Percentiles rank a stretch among this genome's conserved stretches.
Evolutionary conservation across 1,284 basidiomycete genomes (phyloP).

Genomic region (Ganoderma meredithae): DNA sequence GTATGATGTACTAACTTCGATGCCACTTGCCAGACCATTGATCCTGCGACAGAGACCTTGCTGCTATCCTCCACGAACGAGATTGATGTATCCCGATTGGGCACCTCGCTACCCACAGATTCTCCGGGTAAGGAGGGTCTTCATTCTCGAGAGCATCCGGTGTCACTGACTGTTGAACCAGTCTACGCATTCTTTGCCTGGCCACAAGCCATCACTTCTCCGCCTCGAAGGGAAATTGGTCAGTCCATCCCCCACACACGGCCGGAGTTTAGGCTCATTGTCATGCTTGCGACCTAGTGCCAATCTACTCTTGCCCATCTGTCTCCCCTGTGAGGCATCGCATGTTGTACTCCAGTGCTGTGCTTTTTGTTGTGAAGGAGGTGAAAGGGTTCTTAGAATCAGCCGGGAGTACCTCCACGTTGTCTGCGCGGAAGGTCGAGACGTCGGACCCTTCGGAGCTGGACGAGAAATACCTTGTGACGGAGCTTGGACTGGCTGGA

Average conservation of each 20-base stretch:
- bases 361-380: slow-evolving; percentile 60
- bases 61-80: slow-evolving; percentile 50
- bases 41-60: slow-evolving; percentile 64
- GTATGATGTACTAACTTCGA: not conserved
- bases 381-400: slow-evolving; percentile 60
- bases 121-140: slow-evolving; percentile 47
- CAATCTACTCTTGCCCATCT: slow-evolving; percentile 89
- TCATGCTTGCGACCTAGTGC: slow-evolving; percentile 54
- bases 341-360: slow-evolving; percentile 86
- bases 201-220: slow-evolving; percentile 54
- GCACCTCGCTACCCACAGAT: slow-evolving; percentile 58
- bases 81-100: slow-evolving; percentile 52
- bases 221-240: slow-evolving; percentile 64
- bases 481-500: slow-evolving; percentile 53
- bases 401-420: slow-evolving; percentile 46
- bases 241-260: slow-evolving; percentile 32
- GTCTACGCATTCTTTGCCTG: slow-evolving; percentile 82
- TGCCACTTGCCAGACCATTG: slow-evolving; percentile 59
- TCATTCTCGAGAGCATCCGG: not conserved
- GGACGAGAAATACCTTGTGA: slow-evolving; percentile 64
- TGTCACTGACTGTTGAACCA: slow-evolving; percentile 37
- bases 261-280: slow-evolving; percentile 16
- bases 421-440: slow-evolving; percentile 74
- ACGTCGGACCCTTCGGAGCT: slow-evolving; percentile 83
- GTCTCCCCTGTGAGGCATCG: slow-evolving; percentile 81